A percentile compares a stretch with the other conserved stretches of the same genome.
Evolutionary conservation across 352 stramenopile species (phyloP).

Genomic region (Phytopythium mirpurense): DNA sequence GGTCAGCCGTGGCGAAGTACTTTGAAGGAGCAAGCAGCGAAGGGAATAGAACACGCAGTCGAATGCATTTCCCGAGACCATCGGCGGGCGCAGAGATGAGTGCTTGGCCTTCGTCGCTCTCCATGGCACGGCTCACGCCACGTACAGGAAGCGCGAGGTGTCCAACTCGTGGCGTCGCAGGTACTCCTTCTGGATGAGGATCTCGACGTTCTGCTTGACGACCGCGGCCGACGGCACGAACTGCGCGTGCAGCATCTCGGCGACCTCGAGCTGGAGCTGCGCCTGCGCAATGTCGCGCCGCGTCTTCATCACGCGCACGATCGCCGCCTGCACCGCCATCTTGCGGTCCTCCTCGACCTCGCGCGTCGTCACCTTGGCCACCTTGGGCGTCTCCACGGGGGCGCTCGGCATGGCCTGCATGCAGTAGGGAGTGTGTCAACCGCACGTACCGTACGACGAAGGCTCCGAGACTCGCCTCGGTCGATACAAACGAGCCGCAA

Average conservation of each 20-base stretch:
- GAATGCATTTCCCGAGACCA: neutral
- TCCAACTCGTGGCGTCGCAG: slow-evolving; percentile 60
- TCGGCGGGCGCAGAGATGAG: neutral
- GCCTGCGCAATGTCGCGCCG: slow-evolving; percentile 63
- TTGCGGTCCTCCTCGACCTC: slow-evolving; percentile 87
- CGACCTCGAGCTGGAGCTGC: slow-evolving; percentile 60
- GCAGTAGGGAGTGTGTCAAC: no score
- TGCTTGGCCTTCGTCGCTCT: neutral
- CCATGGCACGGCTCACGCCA: slow-evolving; percentile 55
- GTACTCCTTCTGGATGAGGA: slow-evolving; percentile 85
- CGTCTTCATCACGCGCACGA: slow-evolving; percentile 81
- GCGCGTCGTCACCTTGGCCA: slow-evolving; percentile 35
- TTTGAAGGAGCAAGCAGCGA: no score
- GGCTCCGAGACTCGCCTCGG: no score
- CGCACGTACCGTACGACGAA: no score
- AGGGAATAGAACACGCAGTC: slow-evolving; percentile 3
- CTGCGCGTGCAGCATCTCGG: slow-evolving; percentile 66
- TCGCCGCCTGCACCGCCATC: slow-evolving; percentile 80
- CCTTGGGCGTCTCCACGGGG: slow-evolving; percentile 66
- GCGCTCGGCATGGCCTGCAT: slow-evolving; percentile 37
- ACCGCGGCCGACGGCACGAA: slow-evolving; percentile 56
- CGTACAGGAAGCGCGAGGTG: slow-evolving; percentile 57
- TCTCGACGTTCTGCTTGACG: slow-evolving; percentile 79
- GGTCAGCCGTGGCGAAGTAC: no score
- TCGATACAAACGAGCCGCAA: neutral